Percentiles rank a stretch among this genome's conserved stretches.
phyloP scores from a whole-genome alignment of 2,329 filamentous ascomycete species.

The Aspergillus calidoustus region DNA sequence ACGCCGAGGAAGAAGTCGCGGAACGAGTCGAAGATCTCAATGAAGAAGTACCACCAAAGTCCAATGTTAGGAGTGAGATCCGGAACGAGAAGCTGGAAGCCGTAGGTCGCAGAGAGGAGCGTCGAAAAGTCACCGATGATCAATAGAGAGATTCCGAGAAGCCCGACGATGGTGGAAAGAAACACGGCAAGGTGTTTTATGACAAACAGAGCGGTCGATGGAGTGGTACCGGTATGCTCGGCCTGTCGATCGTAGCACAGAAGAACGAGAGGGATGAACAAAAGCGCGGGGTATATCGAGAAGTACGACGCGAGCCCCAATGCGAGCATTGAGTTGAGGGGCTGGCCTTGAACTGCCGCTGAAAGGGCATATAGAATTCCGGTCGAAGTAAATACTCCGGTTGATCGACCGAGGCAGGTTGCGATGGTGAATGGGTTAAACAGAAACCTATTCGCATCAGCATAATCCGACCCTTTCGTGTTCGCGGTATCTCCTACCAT shows the following conservation, averaged over 20 bases:
- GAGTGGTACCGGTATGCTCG: slow-evolving; percentile 36
- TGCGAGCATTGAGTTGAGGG: slow-evolving; percentile 78
- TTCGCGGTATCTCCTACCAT: slow-evolving; percentile 57
- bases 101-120: slow-evolving; percentile 87
- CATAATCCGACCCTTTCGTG: neutral
- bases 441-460: slow-evolving; percentile 66
- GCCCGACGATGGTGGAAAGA: slow-evolving; percentile 57
- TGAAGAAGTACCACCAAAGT: slow-evolving; percentile 99
- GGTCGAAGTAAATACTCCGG: slow-evolving; percentile 84
- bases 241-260: slow-evolving; percentile 74
- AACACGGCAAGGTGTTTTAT: slow-evolving; percentile 59
- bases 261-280: slow-evolving; percentile 80
- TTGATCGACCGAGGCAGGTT: slow-evolving; percentile 87
- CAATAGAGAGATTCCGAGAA: slow-evolving; percentile 73
- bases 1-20: slow-evolving; percentile 95
- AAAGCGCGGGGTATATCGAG: slow-evolving; percentile 86
- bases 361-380: slow-evolving; percentile 84
- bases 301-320: slow-evolving; percentile 87
- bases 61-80: slow-evolving; percentile 95
- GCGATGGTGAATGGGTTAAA: slow-evolving; percentile 95
- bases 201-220: slow-evolving; percentile 55
- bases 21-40: slow-evolving; percentile 99
- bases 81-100: slow-evolving; percentile 85
- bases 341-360: slow-evolving; percentile 75
- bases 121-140: slow-evolving; percentile 81